Evolutionary conservation across 2,329 filamentous ascomycete species (phyloP).

Genomic region (Stenocarpella maydis): DNA sequence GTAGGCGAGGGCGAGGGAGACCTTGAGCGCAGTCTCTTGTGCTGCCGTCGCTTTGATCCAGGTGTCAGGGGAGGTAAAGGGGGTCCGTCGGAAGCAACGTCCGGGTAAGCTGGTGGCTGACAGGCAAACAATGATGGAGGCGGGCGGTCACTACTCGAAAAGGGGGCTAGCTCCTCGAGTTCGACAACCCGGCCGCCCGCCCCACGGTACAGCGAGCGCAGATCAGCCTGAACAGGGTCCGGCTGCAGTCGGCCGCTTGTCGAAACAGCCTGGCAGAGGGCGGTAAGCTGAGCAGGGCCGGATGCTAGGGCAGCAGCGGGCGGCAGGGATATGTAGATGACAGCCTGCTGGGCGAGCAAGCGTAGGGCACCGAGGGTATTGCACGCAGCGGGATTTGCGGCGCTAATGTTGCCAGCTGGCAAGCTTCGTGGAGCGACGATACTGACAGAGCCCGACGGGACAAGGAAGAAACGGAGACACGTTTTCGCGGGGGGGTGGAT

Average conservation of each 20-base stretch:
- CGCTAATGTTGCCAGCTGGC: not conserved
- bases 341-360: not conserved
- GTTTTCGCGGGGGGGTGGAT: not conserved
- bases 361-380: not conserved
- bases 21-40: not conserved
- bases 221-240: constrained; percentile 10
- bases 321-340: not conserved
- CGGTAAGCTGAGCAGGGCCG: not conserved
- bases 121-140: not conserved
- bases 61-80: not conserved
- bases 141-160: not conserved
- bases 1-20: not conserved
- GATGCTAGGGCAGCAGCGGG: not conserved
- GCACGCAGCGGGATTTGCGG: not conserved
- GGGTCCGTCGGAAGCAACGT: not conserved
- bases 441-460: not conserved
- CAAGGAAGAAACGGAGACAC: not conserved
- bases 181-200: not conserved
- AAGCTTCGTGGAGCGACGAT: not conserved
- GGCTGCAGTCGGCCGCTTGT: not conserved
- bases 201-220: constrained; percentile 5
- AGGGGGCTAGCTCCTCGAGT: not conserved
- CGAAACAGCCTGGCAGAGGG: not conserved
- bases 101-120: not conserved
- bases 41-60: not conserved